Evolutionary conservation across 441 rosid genomes (phyloP), one percentile per base, ranked within the genome.

Genomic region (Syzygium syzygioides): DNA sequence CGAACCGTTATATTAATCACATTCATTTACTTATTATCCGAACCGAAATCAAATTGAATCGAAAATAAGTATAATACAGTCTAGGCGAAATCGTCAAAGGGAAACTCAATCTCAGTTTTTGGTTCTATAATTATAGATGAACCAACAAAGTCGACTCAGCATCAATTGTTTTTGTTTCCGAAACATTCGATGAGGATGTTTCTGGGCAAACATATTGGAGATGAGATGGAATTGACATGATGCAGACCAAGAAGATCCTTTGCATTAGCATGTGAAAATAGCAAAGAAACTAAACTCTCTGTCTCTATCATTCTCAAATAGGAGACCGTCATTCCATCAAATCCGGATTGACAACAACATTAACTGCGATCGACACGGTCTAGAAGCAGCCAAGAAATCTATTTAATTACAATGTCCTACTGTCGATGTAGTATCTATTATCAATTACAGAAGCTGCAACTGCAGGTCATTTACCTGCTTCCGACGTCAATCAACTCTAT

Each of bases 101-200:
- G 2, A 60, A 60, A 28, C 1, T 60, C 66, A 60, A 28, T 60
- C 32, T 60, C 32, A 13, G 0, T 13, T 60, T 60, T 60, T 60
- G 1, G 0, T 60, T 60, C 32, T 60, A 28, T 60, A 60, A 28
- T 60, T 8, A 28, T 60, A 60, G 4, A 60, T 3, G 0, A 2
- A 28, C 32, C 0, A 0, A 0, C 18, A n/a, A 28, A 13, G 66
- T 28, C 66, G 28, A 60, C 15, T 26, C 7, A 60, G 0, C 17
- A 60, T 60, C 8, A 0, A 5, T 28, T 8, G 14, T 60, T 28
- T n/a, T 60, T 12, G 6, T 60, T 12, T 60, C 66, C 4, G 9
- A 60, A 60, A 60, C 28, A 60, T 60, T 60, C 32, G 2, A 13
- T 13, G 17, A 28, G 1, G 66, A 60, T 60, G 7, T 28, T 60